Evolutionary conservation across 352 stramenopile species (phyloP).

Genomic region (Globisporangium mamillatum): DNA sequence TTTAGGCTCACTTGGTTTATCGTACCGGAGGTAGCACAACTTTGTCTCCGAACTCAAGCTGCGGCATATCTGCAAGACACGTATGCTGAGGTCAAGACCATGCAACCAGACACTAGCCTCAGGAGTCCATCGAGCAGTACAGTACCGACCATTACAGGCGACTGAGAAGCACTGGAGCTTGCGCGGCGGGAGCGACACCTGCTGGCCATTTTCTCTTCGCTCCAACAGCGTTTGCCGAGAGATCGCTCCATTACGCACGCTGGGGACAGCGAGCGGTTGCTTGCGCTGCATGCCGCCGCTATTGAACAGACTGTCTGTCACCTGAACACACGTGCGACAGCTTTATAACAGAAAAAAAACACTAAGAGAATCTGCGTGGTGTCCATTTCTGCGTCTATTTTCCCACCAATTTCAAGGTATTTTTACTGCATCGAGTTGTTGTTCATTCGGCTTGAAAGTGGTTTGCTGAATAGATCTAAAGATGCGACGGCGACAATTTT

Average conservation of each 20-base stretch:
- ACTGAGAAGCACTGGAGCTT: constrained; percentile 63
- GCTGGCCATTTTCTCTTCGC: neutral
- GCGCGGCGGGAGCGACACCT: constrained; percentile 20
- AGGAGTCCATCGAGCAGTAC: no score
- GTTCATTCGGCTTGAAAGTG: no score
- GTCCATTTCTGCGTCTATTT: no score
- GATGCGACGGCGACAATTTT: no score
- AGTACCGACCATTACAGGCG: constrained; percentile 39
- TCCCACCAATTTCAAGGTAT: no score
- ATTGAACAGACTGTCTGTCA: no score
- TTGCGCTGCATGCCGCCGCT: constrained; percentile 8
- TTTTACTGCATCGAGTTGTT: no score
- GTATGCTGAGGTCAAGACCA: neutral
- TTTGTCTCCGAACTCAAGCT: constrained; percentile 70
- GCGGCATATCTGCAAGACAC: constrained; percentile 40
- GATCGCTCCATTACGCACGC: neutral
- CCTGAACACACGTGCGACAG: no score
- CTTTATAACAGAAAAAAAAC: no score
- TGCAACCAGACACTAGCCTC: no score
- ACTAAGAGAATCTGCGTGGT: no score
- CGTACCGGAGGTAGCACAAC: constrained; percentile 48
- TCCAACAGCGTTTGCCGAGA: neutral
- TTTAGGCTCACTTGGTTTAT: neutral
- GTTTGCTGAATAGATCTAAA: no score
- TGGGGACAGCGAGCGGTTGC: neutral